Evolutionary conservation across 768 basidiomycete genomes (phyloP), one percentile per base, ranked within the genome.

Genomic region (Suillus spraguei): DNA sequence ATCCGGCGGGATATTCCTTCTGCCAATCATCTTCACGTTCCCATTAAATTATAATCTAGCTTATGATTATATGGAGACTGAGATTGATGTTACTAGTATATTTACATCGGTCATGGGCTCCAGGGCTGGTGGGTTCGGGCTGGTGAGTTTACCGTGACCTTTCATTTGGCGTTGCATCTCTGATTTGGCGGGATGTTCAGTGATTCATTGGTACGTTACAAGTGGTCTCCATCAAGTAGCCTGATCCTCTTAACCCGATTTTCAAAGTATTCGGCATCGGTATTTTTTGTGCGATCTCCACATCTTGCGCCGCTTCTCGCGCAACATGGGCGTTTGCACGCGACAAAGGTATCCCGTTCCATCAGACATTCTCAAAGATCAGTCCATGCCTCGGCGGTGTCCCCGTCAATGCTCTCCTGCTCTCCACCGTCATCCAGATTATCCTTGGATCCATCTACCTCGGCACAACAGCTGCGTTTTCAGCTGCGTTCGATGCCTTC

Each of bases 251-350:
- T 11, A 61, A 55, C 10, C 47, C 42, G 56, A 61, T 60, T 59
- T 22, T 60, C 60, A 10, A 56, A 79, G 86, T 88, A 66, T 85
- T 87, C 60, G 83, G 82, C 13, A 76, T 83, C 56, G 81, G 81
- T 11, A 74, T 87, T 64, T 88, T 89, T 74, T 89, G 88, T 61
- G 82, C 85, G 42, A 84, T 89, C 64, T 88, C 88, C 20, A 86
- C 86, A 66, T 83, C 83, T 49, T 87, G 85, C 61, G 87, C 87
- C 9, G 86, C 88, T 41, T 89, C 87, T 13, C 84, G 88, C 22
- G 84, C 85, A 33, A 89, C 88, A 3, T 90, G 88, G 89, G 85
- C 85, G 49, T 90, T 90, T 70, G 85, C 87, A 0, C 81, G 89
- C 2, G 89, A 90, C 74, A 81, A 81, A 64, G 89, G 85, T 1